Evolutionary conservation across 306 rosid species (phyloP), one percentile per base, ranked within the genome.

Genomic region (Vigna radiata): DNA sequence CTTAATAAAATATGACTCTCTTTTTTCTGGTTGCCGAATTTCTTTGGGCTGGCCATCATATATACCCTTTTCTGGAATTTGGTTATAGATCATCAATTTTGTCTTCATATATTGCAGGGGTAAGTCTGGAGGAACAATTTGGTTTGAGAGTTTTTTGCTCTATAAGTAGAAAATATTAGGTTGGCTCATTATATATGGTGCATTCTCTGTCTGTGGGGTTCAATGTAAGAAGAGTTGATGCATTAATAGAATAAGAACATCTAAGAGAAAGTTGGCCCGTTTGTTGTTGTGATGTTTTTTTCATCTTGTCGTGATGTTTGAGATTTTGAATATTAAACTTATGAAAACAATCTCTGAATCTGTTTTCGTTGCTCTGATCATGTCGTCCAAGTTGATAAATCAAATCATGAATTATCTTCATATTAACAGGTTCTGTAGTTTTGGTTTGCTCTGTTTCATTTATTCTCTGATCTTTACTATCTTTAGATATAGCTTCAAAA

Each of bases 51-150:
- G 48, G 17, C 39, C 48, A 16, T 6, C 27, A 25, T 3, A 23
- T 63, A 21, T 43, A 76, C 41, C 33, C 6, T 64, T 1, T 49
- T 70, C 36, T 73, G 70, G 70, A 73, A 55, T 41, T 14, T 68
- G 7, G 53, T 77, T 39, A 33, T 7, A 36, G 25, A 16, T 66
- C 8, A 17, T 18, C 39, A n/a, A 43, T 18, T 77, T 31, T 41
- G 43, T 41, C 23, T 41, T 59, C 76, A 19, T 31, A 54, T 39
- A 29, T 54, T 54, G 68, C 74, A 43, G 39, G 47, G 55, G 73
- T 29, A 29, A 29, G 33, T 29, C 33, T 29, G 33, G 33, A 29
- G 33, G 5, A 29, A 3, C 33, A 29, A 29, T 29, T 29, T 29
- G 33, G 33, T 29, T 29, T 29, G 33, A 5, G 5, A 29, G 0